Evolutionary conservation across 2,329 filamentous ascomycete genomes (phyloP), one percentile per base, ranked within the genome.

Genomic region (Verticillium nubilum): DNA sequence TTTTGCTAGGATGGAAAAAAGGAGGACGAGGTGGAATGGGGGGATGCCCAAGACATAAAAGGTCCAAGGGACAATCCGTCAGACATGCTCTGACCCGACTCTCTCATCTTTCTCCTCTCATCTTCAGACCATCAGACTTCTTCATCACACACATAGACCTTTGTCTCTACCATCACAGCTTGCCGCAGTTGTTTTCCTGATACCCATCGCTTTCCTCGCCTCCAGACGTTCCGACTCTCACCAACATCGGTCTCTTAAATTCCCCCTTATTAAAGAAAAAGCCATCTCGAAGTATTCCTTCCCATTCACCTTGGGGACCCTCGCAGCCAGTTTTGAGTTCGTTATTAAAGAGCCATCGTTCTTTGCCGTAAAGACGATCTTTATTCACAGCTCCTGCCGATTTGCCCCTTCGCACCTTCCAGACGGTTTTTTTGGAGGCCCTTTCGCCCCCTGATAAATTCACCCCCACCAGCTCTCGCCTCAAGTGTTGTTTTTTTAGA

Each of bases 61-160:
- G 42, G 42, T 23, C 42, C 42, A 47, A 47, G 42, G 42, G 42
- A 19, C 7, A 13, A 47, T 47, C 42, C 42, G 42, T 47, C 42
- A 47, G 42, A 47, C 58, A 58, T 59, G 55, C 61, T 63, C 62
- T 61, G 52, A 54, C 60, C 56, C 54, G 27, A 25, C 33, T 59
- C 60, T 63, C 55, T 65, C 29, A 61, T 58, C 64, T 64, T 59
- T 58, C 62, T 58, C 29, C 57, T 60, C 29, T 61, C 42, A 47
- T 47, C 19, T 47, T 47, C 42, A 47, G 42, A 47, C 42, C 7
- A 47, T 47, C n/a, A n/a, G 25, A 23, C 42, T 23, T 9, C 7
- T 47, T 23, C 42, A 47, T 25, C 42, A 47, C 19, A 47, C n/a
- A 23, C 13, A 47, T 23, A n/a, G 19, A 47, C 19, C 42, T 47